A percentile compares a stretch with the other conserved stretches of the same genome.
phyloP scores from a whole-genome alignment of 108 stramenopile species.

The Cyclotella choctawhatcheeana region DNA sequence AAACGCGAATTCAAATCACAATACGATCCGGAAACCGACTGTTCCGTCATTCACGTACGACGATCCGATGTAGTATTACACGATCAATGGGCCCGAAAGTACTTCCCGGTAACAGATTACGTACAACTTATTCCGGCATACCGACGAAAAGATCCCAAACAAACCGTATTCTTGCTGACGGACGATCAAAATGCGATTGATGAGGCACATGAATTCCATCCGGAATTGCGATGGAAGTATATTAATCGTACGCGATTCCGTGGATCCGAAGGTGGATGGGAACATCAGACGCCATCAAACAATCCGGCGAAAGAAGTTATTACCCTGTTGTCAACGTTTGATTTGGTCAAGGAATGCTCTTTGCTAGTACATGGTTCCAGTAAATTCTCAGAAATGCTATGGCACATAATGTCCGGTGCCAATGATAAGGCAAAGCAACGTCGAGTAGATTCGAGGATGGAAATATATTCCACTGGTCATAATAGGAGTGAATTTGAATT shows the following conservation, averaged over 20 bases:
- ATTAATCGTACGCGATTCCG: conserved; percentile 23
- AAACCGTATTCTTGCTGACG: conserved; percentile 40
- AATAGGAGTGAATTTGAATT: conserved; percentile 8
- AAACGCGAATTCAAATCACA: conserved; percentile 21
- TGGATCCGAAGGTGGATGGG: conserved; percentile 31
- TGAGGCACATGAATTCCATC: conserved; percentile 45
- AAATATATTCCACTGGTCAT: neutral
- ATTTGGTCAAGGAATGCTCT: conserved; percentile 37
- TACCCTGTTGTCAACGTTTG: conserved; percentile 32
- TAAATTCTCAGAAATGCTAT: conserved; percentile 22
- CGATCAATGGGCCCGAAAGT: neutral
- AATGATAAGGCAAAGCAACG: neutral
- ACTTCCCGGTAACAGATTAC: conserved; percentile 32
- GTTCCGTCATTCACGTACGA: conserved; percentile 45
- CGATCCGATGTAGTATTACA: conserved; percentile 31
- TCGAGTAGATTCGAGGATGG: conserved; percentile 4
- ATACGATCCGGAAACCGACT: conserved; percentile 25
- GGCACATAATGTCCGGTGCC: conserved; percentile 17
- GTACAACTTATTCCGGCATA: conserved; percentile 28
- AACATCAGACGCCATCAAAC: conserved; percentile 23
- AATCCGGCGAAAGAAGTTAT: conserved; percentile 41
- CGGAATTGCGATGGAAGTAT: conserved; percentile 23
- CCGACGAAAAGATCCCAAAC: conserved; percentile 25
- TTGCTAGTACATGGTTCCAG: conserved; percentile 18
- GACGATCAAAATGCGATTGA: conserved; percentile 34